Conservation (phyloP, 176 grass and related monocot species). For the Tuctoria greenei region DNA sequence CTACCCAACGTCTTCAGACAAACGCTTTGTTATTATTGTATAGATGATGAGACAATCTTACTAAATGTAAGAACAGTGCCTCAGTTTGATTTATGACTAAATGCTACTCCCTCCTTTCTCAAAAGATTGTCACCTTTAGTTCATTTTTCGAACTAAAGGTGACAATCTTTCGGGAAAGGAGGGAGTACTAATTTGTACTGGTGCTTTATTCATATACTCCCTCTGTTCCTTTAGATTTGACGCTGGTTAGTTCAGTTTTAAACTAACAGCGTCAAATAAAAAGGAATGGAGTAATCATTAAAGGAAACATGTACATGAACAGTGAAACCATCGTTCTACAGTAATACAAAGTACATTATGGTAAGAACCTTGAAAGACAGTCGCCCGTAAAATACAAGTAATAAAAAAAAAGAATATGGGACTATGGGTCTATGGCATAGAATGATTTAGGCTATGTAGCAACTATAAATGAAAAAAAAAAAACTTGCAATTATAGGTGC, state of each 20-base stretch:
- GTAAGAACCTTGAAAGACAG: neutral
- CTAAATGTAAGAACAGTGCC: neutral
- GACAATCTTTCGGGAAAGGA: too few relatives aligned
- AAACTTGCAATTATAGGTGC: neutral
- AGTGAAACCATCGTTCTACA: neutral
- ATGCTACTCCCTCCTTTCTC: too few relatives aligned
- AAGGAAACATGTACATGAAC: neutral
- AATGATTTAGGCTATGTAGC: conserved; percentile 15
- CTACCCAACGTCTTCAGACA: too few relatives aligned
- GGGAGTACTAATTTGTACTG: too few relatives aligned
- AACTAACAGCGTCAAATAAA: too few relatives aligned
- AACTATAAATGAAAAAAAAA: neutral
- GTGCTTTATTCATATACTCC: too few relatives aligned
- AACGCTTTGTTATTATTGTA: neutral
- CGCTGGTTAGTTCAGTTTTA: too few relatives aligned
- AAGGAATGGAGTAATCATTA: neutral
- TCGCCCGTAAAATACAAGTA: neutral
- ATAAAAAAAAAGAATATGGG: neutral
- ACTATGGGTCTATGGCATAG: neutral
- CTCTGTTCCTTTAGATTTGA: too few relatives aligned
- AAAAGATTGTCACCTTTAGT: too few relatives aligned
- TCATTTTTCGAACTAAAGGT: too few relatives aligned
- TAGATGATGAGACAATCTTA: neutral
- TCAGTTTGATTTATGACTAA: neutral
- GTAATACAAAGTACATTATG: neutral